A percentile compares a stretch with the other conserved stretches of the same genome.
Evolutionary conservation across 768 basidiomycete species (phyloP).

Genomic region (Macrolepiota fuliginosa): DNA sequence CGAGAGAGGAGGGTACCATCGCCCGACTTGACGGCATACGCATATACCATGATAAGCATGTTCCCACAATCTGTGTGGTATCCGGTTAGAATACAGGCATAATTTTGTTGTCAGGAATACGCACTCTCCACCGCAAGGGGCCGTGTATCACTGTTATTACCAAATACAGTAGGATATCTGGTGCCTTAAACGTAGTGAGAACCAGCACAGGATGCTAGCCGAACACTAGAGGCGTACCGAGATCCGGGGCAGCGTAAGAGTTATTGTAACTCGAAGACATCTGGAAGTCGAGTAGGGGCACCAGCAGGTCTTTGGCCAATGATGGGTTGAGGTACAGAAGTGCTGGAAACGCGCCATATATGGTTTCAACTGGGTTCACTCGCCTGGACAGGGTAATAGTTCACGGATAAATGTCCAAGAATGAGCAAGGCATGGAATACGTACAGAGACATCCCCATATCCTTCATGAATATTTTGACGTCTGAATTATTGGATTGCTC

Average conservation of each 20-base stretch:
- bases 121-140: constrained; percentile 23
- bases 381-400: constrained; percentile 17
- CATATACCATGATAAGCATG: constrained; percentile 57
- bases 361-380: constrained; percentile 44
- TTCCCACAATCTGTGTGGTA: constrained; percentile 46
- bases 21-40: constrained; percentile 28
- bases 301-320: constrained; percentile 39
- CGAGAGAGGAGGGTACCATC: constrained; percentile 34
- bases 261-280: constrained; percentile 17
- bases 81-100: background rate
- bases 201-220: background rate
- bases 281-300: constrained; percentile 51
- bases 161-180: constrained; percentile 18
- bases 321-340: constrained; percentile 41
- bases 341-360: constrained; percentile 42
- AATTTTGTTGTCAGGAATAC: background rate
- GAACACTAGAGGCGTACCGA: constrained; percentile 27
- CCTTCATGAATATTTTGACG: constrained; percentile 45
- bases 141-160: constrained; percentile 16
- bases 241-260: constrained; percentile 28
- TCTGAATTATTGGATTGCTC: constrained; percentile 35
- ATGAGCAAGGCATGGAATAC: constrained; percentile 19
- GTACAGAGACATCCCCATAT: constrained; percentile 38
- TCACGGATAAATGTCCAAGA: background rate
- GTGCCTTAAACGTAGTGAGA: constrained; percentile 9